These are phyloP conservation scores for Cymbopogon citratus DNA, from an alignment of 176 grass and related monocot genomes.

Conservation along the genomic window DNA sequence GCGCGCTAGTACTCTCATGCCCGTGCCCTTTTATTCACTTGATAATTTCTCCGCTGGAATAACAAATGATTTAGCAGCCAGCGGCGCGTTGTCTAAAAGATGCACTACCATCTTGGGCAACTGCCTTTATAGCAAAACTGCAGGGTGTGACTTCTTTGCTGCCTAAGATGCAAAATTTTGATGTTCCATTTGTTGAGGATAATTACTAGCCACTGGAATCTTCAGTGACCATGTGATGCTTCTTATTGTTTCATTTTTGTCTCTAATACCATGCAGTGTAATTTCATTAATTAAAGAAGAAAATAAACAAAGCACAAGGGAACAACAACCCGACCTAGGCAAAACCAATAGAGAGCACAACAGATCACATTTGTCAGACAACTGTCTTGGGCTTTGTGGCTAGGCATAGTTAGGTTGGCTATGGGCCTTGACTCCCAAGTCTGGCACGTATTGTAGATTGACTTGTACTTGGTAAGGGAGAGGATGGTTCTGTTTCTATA, in stretches of 20 bases:
- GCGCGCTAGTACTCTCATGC: too few relatives aligned
- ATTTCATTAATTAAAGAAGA: background rate
- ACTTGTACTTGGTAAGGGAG: background rate
- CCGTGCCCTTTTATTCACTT: too few relatives aligned
- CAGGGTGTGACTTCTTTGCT: background rate
- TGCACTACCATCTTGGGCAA: background rate
- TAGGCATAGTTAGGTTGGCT: background rate
- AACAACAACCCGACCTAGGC: background rate
- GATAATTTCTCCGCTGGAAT: too few relatives aligned
- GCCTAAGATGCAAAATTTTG: background rate
- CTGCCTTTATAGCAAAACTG: slow-evolving; percentile 4
- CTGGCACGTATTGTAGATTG: background rate
- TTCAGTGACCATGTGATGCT: slow-evolving; percentile 9
- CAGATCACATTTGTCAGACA: background rate
- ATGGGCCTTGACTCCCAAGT: background rate
- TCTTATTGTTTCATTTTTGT: background rate
- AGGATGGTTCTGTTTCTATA: background rate
- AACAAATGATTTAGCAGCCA: too few relatives aligned
- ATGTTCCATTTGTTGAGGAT: slow-evolving; percentile 1
- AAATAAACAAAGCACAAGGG: background rate
- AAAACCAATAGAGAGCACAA: background rate
- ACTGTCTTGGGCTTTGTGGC: background rate
- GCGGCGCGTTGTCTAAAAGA: background rate
- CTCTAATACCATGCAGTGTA: background rate
- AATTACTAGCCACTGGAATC: background rate